Percentiles rank a stretch among this genome's conserved stretches.
These are phyloP conservation scores for Acacia confusa DNA, from an alignment of 306 rosid genomes.

Conservation along the genomic window DNA sequence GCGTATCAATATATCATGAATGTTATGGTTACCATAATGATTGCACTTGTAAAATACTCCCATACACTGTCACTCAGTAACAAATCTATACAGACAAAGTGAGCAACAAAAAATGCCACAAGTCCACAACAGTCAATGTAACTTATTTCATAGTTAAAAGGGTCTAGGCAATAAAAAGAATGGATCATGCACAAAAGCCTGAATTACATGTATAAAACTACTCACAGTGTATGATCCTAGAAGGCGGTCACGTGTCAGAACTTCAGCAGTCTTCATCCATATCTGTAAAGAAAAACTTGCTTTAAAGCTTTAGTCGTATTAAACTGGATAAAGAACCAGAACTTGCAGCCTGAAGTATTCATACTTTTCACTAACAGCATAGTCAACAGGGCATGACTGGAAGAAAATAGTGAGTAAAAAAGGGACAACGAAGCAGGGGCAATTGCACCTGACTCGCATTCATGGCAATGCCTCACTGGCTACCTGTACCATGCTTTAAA, in stretches of 20 bases:
- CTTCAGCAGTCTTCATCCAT: constrained; percentile 93
- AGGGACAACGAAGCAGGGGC: background rate
- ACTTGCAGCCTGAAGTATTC: background rate
- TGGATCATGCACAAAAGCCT: background rate
- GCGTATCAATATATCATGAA: background rate
- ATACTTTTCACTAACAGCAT: background rate
- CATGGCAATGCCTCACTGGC: background rate
- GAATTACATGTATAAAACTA: constrained; percentile 10
- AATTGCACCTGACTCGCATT: constrained; percentile 15
- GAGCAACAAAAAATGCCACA: background rate
- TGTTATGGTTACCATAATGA: constrained; percentile 7
- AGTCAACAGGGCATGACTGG: background rate
- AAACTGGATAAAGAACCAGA: constrained; percentile 7
- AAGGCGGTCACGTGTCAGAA: constrained; percentile 90
- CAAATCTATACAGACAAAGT: background rate
- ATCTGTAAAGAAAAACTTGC: constrained; percentile 49
- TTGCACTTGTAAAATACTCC: background rate
- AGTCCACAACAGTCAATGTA: background rate
- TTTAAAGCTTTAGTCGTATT: constrained; percentile 21
- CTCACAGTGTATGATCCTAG: constrained; percentile 94
- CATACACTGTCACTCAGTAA: background rate
- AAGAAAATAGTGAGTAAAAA: background rate
- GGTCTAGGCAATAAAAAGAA: constrained; percentile 9
- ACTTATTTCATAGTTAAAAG: constrained; percentile 11
- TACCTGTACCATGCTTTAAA: background rate